Evolutionary conservation across 2,329 filamentous ascomycete genomes (phyloP), one percentile per base, ranked within the genome.

Genomic region (Microcera coccophila): DNA sequence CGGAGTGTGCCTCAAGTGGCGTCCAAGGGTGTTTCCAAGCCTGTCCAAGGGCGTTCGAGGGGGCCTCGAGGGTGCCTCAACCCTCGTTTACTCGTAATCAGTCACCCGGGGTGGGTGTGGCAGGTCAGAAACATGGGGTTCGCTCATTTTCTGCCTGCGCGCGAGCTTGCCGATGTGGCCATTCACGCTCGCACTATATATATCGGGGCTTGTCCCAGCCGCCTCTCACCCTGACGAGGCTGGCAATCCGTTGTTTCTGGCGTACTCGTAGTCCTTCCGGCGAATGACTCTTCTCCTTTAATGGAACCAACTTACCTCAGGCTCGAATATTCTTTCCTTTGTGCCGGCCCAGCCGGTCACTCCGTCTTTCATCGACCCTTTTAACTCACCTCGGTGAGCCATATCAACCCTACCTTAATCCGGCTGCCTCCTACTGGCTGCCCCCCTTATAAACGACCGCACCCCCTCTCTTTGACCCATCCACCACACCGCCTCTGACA

Each of bases 261-360:
- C 24, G 24, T 28, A 28, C 29, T 16, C 15, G 11, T 32, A 14
- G 29, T 15, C 14, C 52, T 38, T 56, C 40, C 42, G 41, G 54
- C 54, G 54, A 56, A 44, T 54, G 50, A 57, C 41, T 56, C 47
- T n/a, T n/a, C 31, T 53, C 42, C 45, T 54, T 44, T 38, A 49
- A 48, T 48, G 41, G 24, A 52, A 57, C n/a, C 38, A 37, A 43
- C 42, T 47, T 43, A 50, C 44, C 29, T 28, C 24, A 48, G 45
- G 50, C 45, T 57, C 48, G 50, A 46, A 38, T 37, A 24, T 19
- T n/a, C 26, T 18, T 31, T 39, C 49, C 33, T 46, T 49, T 53
- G 50, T 42, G 45, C 48, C 48, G 49, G 49, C 47, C 38, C 37
- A 53, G 45, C 44, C 49, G 45, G 55, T 50, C 41, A 44, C 50